Evolutionary conservation across 345 rosid species (phyloP), one percentile per base, ranked within the genome.

Genomic region (Adansonia digitata): DNA sequence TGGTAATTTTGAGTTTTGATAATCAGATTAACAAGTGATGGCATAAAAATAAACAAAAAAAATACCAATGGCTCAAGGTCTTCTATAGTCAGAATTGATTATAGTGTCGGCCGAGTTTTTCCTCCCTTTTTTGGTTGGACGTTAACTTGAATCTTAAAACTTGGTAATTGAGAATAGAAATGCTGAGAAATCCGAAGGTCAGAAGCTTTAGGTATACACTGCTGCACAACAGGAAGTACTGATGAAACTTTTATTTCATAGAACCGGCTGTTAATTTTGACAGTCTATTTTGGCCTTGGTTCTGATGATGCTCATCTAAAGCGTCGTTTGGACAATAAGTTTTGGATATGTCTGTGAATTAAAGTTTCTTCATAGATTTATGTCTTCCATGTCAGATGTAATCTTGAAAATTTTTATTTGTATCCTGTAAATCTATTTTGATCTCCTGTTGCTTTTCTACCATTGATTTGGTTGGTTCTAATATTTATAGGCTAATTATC

Each of bases 401-500:
- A 35, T 53, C 48, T 49, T 20, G 34, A 66, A 42, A 66, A n/a
- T 12, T 43, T 26, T 67, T 24, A 43, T 43, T 67, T 40, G 51
- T 65, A 2, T 40, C 20, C 26, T 29, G 12, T 10, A 59, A 59
- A 42, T 18, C 17, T 59, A 35, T 42, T 73, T 52, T 35, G 48
- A 48, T 72, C n/a, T 12, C 29, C 24, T 22, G 20, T 53, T 22
- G 24, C 20, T 55, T 17, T 35, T 55, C 49, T 11, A 18, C 29
- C 46, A 62, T 65, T 75, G 48, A 69, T 65, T 22, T 64, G 46
- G 48, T 18, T 75, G 62, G 51, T 75, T 51, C 62, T 60, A 45
- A 59, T 43, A 26, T n/a, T n/a, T 84, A 42, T 83, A 95, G 98
- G 96, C 83, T 57, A 77, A 61, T 66, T 95, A 91, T 86, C 78